Conservation (phyloP, 805 yeast genomes). For the Wickerhamiella azyma region DNA sequence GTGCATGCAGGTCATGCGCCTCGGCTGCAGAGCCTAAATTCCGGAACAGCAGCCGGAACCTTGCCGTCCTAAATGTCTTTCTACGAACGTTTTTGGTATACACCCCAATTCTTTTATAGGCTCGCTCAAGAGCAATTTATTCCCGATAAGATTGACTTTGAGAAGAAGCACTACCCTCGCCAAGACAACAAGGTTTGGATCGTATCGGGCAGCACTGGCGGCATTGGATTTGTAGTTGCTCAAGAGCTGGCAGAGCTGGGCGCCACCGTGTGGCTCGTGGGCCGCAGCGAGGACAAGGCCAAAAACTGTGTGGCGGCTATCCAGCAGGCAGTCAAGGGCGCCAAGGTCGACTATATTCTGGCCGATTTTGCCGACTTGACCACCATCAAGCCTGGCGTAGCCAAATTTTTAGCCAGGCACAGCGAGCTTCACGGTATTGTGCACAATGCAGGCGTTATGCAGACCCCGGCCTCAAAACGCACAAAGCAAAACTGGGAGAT, state of each 20-base stretch:
- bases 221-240: slow-evolving; percentile 4
- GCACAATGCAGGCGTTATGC: slow-evolving; percentile 20
- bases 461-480: slow-evolving; percentile 24
- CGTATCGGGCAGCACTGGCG: slow-evolving; percentile 6
- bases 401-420: slow-evolving; percentile 9
- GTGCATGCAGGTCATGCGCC: no score
- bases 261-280: slow-evolving; percentile 28
- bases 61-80: neutral
- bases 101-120: neutral
- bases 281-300: slow-evolving; percentile 28
- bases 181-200: slow-evolving; percentile 24
- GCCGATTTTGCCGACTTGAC: slow-evolving; percentile 19
- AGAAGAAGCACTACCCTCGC: slow-evolving; percentile 20
- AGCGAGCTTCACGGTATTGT: slow-evolving; percentile 16
- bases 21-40: no score
- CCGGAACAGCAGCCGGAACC: no score
- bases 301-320: slow-evolving; percentile 22
- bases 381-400: slow-evolving; percentile 17
- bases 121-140: neutral
- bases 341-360: slow-evolving; percentile 14
- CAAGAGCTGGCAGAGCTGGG: slow-evolving; percentile 9
- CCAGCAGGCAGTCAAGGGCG: slow-evolving; percentile 18
- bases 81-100: neutral
- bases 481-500: slow-evolving; percentile 33
- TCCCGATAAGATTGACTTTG: neutral